A percentile compares a stretch with the other conserved stretches of the same genome.
Conservation (phyloP, 257 asterid species). For the Catharanthus roseus region DNA sequence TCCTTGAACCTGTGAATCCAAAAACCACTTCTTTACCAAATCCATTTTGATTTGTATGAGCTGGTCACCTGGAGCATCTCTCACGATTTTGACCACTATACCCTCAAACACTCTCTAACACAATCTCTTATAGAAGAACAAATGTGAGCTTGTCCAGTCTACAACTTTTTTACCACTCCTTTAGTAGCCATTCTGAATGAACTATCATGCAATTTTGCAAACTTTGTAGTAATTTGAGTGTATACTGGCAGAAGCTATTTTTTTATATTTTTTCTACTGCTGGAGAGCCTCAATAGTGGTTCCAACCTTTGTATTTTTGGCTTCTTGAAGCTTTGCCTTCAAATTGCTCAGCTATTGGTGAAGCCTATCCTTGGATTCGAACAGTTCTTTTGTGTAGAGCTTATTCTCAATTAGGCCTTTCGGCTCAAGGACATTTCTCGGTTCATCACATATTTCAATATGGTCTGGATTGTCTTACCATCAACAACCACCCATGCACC, state of each 20-base stretch:
- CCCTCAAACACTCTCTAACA: slow-evolving; percentile 75
- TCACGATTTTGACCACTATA: slow-evolving; percentile 50
- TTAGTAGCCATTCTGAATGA: slow-evolving; percentile 92
- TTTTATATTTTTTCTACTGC: slow-evolving; percentile 54
- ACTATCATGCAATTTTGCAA: slow-evolving; percentile 91
- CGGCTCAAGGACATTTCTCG: slow-evolving; percentile 89
- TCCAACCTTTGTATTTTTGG: slow-evolving; percentile 23
- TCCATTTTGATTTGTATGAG: slow-evolving; percentile 53
- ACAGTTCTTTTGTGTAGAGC: slow-evolving; percentile 64
- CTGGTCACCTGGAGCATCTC: slow-evolving; percentile 77
- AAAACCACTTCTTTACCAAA: slow-evolving; percentile 64
- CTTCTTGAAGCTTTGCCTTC: slow-evolving; percentile 53
- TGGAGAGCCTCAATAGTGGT: slow-evolving; percentile 34
- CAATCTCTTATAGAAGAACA: slow-evolving; percentile 64
- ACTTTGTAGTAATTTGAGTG: slow-evolving; percentile 86
- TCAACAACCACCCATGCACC: slow-evolving; percentile 99
- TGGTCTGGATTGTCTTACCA: slow-evolving; percentile 86
- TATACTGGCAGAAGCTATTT: slow-evolving; percentile 82
- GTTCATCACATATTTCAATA: slow-evolving; percentile 84
- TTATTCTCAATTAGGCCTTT: slow-evolving; percentile 89
- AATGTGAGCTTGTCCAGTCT: slow-evolving; percentile 71
- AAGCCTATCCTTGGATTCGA: slow-evolving; percentile 91
- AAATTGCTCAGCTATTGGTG: slow-evolving; percentile 61
- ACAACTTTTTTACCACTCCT: slow-evolving; percentile 81
- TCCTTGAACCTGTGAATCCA: slow-evolving; percentile 38